These are phyloP conservation scores for Saccharum officinarum DNA, from an alignment of 176 grass and related monocot genomes.

Conservation along the genomic window DNA sequence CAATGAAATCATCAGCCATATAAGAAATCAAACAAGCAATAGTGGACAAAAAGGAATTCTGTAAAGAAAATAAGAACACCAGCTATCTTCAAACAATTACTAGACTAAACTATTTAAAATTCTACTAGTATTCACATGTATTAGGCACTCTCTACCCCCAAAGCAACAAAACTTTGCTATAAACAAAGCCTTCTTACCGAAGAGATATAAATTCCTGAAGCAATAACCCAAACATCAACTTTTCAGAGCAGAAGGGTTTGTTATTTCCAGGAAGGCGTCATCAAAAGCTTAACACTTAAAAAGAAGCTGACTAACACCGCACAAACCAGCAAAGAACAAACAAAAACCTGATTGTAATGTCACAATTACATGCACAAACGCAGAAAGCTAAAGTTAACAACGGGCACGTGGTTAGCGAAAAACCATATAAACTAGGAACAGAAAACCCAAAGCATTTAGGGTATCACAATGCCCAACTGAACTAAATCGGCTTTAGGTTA, in stretches of 20 bases:
- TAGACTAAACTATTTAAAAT: slow-evolving; percentile 8
- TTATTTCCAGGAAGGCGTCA: slow-evolving; percentile 3
- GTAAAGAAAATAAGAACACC: slow-evolving; percentile 19
- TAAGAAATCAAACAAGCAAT: slow-evolving; percentile 29
- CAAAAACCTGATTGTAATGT: slow-evolving; percentile 13
- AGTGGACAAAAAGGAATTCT: neutral
- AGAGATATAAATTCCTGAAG: slow-evolving; percentile 26
- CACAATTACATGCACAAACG: slow-evolving; percentile 26
- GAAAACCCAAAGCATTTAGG: neutral
- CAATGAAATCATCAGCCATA: slow-evolving; percentile 31
- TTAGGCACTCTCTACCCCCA: neutral
- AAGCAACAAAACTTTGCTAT: slow-evolving; percentile 14
- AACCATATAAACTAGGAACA: neutral
- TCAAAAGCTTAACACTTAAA: slow-evolving; percentile 17
- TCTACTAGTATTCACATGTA: slow-evolving; percentile 4
- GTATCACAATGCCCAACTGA: neutral
- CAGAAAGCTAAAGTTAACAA: slow-evolving; percentile 27
- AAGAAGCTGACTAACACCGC: neutral
- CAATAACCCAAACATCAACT: slow-evolving; percentile 24
- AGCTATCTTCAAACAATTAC: slow-evolving; percentile 9
- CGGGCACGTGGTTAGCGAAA: neutral
- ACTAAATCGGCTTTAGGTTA: neutral
- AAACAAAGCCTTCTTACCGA: slow-evolving; percentile 20
- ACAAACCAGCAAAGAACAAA: slow-evolving; percentile 28
- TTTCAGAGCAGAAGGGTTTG: neutral